A percentile compares a stretch with the other conserved stretches of the same genome.
These are phyloP conservation scores for Yamadazyma diospyri DNA, from an alignment of 1,139 yeast genomes.

Conservation along the genomic window DNA sequence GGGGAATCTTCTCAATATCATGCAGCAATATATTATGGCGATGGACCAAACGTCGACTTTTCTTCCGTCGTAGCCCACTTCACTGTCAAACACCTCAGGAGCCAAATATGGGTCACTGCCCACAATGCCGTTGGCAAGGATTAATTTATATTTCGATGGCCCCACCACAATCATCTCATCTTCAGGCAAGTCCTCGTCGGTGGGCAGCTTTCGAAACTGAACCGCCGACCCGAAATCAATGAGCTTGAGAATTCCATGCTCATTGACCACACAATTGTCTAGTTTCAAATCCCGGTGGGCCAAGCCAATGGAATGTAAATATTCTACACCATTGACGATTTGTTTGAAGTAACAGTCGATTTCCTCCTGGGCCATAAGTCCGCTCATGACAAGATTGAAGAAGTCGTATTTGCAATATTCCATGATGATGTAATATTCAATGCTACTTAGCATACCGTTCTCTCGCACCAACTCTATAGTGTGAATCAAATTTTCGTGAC, in stretches of 20 bases:
- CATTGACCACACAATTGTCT: slow-evolving; percentile 71
- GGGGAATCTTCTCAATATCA: slow-evolving; percentile 69
- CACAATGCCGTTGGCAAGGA: slow-evolving; percentile 61
- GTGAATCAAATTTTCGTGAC: slow-evolving; percentile 60
- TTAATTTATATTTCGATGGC: slow-evolving; percentile 26
- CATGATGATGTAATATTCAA: slow-evolving; percentile 62
- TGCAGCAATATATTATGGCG: slow-evolving; percentile 74
- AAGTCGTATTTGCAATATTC: slow-evolving; percentile 75
- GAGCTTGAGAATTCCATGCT: slow-evolving; percentile 59
- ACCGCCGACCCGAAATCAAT: slow-evolving; percentile 81
- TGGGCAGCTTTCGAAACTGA: slow-evolving; percentile 44
- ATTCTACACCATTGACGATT: slow-evolving; percentile 55
- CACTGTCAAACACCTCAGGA: slow-evolving; percentile 61
- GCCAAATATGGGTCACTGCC: slow-evolving; percentile 83
- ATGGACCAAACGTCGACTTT: slow-evolving; percentile 76
- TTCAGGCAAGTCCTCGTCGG: slow-evolving; percentile 18
- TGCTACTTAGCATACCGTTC: slow-evolving; percentile 22
- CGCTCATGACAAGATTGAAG: slow-evolving; percentile 74
- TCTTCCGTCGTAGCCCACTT: slow-evolving; percentile 61
- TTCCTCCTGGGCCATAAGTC: slow-evolving; percentile 56
- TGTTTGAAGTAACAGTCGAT: slow-evolving; percentile 68
- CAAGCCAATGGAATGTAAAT: slow-evolving; percentile 63
- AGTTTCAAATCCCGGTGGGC: slow-evolving; percentile 77
- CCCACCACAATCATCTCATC: slow-evolving; percentile 15
- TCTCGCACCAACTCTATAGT: slow-evolving; percentile 59